These are phyloP conservation scores for Clathrospora elynae DNA, from an alignment of 2,329 filamentous ascomycete genomes.

Conservation along the genomic window DNA sequence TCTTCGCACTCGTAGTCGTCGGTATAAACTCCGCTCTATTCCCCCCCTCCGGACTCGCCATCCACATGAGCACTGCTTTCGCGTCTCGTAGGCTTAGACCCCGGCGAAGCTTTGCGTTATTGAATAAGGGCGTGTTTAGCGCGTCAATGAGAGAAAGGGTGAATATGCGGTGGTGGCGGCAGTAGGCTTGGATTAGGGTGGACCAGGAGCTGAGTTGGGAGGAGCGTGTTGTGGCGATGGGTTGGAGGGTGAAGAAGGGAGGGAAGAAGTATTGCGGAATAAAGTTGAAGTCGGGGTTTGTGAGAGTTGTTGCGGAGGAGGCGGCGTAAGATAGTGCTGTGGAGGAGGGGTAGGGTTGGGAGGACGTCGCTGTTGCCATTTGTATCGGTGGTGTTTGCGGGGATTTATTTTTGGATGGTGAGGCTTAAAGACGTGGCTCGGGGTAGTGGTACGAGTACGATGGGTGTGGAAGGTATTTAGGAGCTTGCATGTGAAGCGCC, in stretches of 20 bases:
- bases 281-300: conserved; percentile 44
- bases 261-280: conserved; percentile 71
- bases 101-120: conserved; percentile 52
- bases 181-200: conserved; percentile 82
- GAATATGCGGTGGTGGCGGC: conserved; percentile 76
- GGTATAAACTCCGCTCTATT: conserved; percentile 70
- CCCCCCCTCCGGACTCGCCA: conserved; percentile 59
- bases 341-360: conserved; percentile 10
- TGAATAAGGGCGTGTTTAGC: conserved; percentile 61
- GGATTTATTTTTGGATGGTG: no score
- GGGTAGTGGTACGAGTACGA: no score
- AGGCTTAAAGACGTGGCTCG: no score
- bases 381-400: not conserved
- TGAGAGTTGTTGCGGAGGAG: conserved; percentile 11
- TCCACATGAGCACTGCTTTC: conserved; percentile 61
- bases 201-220: conserved; percentile 85
- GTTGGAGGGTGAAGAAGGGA: conserved; percentile 83
- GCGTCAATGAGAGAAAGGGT: conserved; percentile 69
- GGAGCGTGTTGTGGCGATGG: conserved; percentile 72
- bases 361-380: conserved; percentile 24
- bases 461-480: conserved; percentile 1
- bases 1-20: conserved; percentile 10
- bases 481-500: conserved; percentile 1
- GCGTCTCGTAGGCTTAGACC: conserved; percentile 60
- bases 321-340: conserved; percentile 12